Evolutionary conservation across 2,329 filamentous ascomycete genomes (phyloP), one percentile per base, ranked within the genome.

Genomic region (Bipolaris cookei): DNA sequence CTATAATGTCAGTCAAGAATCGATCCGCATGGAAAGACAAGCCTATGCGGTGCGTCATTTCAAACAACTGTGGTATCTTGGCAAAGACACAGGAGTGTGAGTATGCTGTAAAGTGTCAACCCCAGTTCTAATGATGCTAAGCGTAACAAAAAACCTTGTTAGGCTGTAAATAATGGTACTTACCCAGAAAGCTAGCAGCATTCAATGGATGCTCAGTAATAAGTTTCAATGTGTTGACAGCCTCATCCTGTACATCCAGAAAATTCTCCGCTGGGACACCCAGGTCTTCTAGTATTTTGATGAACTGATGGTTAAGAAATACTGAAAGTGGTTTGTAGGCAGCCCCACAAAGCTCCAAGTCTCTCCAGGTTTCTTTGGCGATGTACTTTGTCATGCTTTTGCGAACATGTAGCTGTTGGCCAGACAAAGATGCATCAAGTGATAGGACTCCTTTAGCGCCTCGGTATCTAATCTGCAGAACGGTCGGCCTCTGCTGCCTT

Each of bases 281-380:
- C 73, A 94, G 86, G 63, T 96, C 92, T 68, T 96, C 92, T 0
- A 96, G 74, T 4, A 96, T 92, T 71, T 96, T 96, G 77, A 96
- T 92, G 59, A 93, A 81, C 63, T 91, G 90, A 0, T 89, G 86
- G 67, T 96, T 96, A 1, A 96, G 82, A 16, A 87, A 85, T 63
- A 93, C 81, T 0, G 84, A 84, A 6, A 94, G 81, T 0, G 90
- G 88, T 48, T 82, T 86, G 35, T 85, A 86, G 0, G 86, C 87
- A 39, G 86, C 82, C 44, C 89, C 89, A 67, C 90, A 93, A 42
- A 92, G 90, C 58, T 89, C 90, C 1, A 94, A 79, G 48, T 88
- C 83, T 30, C 52, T 51, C 65, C 65, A 68, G 4, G 71, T 72
- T 49, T 86, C 59, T 16, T 59, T 87, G 1, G 67, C 66, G 13